Conservation (phyloP, 768 basidiomycete species). For the Strobilomyces confusus region DNA sequence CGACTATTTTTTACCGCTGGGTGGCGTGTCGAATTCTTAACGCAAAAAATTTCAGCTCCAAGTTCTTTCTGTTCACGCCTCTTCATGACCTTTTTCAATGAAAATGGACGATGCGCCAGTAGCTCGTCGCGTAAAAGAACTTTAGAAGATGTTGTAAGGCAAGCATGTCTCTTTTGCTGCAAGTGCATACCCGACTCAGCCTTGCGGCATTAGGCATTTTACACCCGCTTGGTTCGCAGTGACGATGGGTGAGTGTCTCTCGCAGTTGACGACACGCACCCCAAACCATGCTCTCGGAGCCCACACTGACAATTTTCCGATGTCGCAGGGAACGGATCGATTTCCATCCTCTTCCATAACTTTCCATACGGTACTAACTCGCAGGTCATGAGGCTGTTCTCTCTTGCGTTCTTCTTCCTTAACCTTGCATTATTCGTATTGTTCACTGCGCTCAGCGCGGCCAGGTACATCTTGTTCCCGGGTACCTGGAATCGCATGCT, state of each 20-base stretch:
- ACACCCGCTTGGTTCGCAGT: constrained; percentile 54
- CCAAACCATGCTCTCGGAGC: neutral
- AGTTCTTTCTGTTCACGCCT: neutral
- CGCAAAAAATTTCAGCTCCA: no score
- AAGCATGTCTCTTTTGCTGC: constrained; percentile 2
- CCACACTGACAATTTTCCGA: neutral
- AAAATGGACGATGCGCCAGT: neutral
- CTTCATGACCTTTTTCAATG: no score
- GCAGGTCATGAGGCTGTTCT: constrained; percentile 37
- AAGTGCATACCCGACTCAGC: neutral
- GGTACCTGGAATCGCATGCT: constrained; percentile 47
- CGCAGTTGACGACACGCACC: neutral
- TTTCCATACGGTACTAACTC: constrained; percentile 53
- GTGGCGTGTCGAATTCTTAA: neutral
- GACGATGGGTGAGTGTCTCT: constrained; percentile 44
- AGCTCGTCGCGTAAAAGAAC: constrained; percentile 21
- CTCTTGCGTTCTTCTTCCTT: constrained; percentile 54
- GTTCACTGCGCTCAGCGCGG: constrained; percentile 42
- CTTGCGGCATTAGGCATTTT: constrained; percentile 41
- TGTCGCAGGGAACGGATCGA: constrained; percentile 42
- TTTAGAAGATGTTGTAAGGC: constrained; percentile 35
- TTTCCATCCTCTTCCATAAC: constrained; percentile 51
- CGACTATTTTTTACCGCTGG: neutral
- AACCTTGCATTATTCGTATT: constrained; percentile 52
- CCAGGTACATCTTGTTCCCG: constrained; percentile 53